These are phyloP conservation scores for Coleophoma cylindrospora DNA, from an alignment of 2,329 filamentous ascomycete species.

Conservation along the genomic window DNA sequence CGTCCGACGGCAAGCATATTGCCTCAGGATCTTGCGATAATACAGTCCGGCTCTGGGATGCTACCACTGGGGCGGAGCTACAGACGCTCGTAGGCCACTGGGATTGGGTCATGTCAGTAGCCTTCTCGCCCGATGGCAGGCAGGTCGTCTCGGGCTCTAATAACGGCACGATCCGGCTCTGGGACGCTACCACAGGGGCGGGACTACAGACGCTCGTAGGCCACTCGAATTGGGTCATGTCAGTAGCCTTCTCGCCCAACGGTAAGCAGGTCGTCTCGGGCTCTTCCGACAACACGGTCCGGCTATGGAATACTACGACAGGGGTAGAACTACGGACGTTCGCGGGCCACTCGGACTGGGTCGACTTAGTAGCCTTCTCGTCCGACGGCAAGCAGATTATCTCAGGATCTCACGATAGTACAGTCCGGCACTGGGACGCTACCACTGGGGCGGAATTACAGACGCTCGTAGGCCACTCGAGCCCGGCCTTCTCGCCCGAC, in stretches of 20 bases:
- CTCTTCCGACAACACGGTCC: background rate
- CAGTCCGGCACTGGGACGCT: slow-evolving; percentile 7
- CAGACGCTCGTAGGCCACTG: background rate
- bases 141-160: background rate
- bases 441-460: slow-evolving; percentile 2
- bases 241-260: slow-evolving; percentile 6
- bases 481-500: no score
- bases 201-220: background rate
- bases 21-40: no score
- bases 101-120: background rate
- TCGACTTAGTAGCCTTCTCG: slow-evolving; percentile 5
- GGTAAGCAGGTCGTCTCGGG: background rate
- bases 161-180: slow-evolving; percentile 2
- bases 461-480: background rate
- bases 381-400: background rate
- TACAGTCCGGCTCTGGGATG: slow-evolving; percentile 7
- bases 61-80: background rate
- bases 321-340: slow-evolving; percentile 1
- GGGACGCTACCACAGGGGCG: slow-evolving; percentile 9
- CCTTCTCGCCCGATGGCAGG: slow-evolving; percentile 5
- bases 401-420: background rate
- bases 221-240: background rate
- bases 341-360: background rate
- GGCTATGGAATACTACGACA: slow-evolving; percentile 10
- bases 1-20: no score